Base-by-base conservation (phyloP, 164 flowering plant genomes). In the Cinnamomum micranthum region DNA sequence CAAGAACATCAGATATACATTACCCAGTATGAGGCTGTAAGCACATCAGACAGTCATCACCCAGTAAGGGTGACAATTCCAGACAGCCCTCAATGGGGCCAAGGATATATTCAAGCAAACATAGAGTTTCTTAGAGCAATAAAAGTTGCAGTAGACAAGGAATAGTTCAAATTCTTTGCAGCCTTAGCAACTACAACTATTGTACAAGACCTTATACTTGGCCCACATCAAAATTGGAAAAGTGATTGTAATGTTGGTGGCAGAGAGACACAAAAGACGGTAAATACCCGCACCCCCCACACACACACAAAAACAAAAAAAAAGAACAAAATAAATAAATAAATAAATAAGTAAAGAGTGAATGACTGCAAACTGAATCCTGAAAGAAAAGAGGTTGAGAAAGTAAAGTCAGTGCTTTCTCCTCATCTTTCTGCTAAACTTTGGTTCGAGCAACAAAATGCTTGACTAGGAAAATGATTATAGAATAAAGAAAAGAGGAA, bases 21-120 rank as follows among this genome's bases (percentile, higher is more conserved):
- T n/a, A 17, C 6, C 14, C 41, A 27, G 5, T 67, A 67, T 51
- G 92, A 74, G 94, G 97, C 99, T 91, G 96, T 86, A 86, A 47
- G 28, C n/a, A 17, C 28, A n/a, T 80, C 63, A 64, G 60, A 65
- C 28, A 58, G 22, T 50, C 70, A 73, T 73, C 33, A 11, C 6
- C 12, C 41, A 27, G 15, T 67, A 67, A 67, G 25, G 17, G 13
- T 22, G 67, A 17, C 28, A 35, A 15, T 4, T 27, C 15, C 35
- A 13, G 35, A 31, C 35, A 31, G 35, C 35, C 35, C 35, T 31
- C 35, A 4, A 31, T 1, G 22, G 10, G 11, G 23, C 25, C n/a
- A 73, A 59, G 63, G 7, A 13, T 66, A 31, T 27, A 66, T 66
- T 20, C 35, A 31, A 27, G 12, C 19, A 31, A 28, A 25, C n/a